phyloP scores from a whole-genome alignment of 2,329 filamentous ascomycete species.

The Fonsecaea monophora region DNA sequence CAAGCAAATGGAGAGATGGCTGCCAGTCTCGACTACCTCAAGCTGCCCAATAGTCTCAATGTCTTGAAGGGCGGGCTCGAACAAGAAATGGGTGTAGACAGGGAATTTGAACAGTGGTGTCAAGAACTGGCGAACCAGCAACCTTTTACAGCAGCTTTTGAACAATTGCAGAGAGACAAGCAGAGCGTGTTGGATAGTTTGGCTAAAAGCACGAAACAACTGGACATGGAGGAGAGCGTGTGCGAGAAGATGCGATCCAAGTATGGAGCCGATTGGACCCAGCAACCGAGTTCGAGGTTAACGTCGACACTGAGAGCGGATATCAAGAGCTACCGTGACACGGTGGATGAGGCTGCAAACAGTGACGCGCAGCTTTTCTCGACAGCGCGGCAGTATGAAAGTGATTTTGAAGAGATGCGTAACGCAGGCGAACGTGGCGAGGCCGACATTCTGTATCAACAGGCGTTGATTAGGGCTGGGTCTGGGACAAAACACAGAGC shows the following conservation, averaged over 20 bases:
- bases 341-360: constrained; percentile 83
- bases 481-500: constrained; percentile 66
- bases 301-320: constrained; percentile 88
- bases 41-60: constrained; percentile 85
- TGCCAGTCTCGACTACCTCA: constrained; percentile 89
- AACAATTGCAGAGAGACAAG: constrained; percentile 78
- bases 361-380: constrained; percentile 84
- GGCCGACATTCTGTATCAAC: constrained; percentile 86
- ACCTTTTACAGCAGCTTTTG: constrained; percentile 78
- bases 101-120: constrained; percentile 93
- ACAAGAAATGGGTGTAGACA: constrained; percentile 83
- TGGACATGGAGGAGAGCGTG: constrained; percentile 96
- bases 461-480: constrained; percentile 80
- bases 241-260: constrained; percentile 99
- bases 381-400: constrained; percentile 84
- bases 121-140: constrained; percentile 88
- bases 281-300: constrained; percentile 89
- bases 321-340: constrained; percentile 84
- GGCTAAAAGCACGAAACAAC: constrained; percentile 81
- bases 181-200: constrained; percentile 73
- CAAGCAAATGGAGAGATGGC: constrained; percentile 95
- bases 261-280: constrained; percentile 94
- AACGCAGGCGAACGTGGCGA: constrained; percentile 84
- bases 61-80: constrained; percentile 92
- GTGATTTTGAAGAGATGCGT: constrained; percentile 94